A percentile compares a stretch with the other conserved stretches of the same genome.
These are phyloP conservation scores for Scleromitrula shiraiana DNA, from an alignment of 2,329 filamentous ascomycete genomes.

Conservation along the genomic window DNA sequence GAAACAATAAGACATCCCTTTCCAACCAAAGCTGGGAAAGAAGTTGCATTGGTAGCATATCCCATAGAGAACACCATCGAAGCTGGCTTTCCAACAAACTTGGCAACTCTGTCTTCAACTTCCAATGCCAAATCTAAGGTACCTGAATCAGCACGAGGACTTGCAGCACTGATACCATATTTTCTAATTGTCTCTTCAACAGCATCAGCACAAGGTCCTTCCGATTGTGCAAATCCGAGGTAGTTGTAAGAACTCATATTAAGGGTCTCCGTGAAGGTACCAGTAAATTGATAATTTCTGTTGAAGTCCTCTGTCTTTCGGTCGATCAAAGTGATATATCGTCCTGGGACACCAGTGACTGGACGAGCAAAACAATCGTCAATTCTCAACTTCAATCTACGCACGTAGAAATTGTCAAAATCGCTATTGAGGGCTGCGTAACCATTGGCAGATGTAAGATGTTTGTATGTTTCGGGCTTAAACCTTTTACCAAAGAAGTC, in stretches of 20 bases:
- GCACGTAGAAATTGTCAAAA: constrained; percentile 97
- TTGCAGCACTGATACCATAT: constrained; percentile 76
- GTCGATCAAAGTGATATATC: constrained; percentile 88
- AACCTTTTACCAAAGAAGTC: constrained; percentile 98
- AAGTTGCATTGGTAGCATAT: constrained; percentile 88
- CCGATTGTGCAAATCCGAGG: constrained; percentile 93
- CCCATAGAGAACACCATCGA: constrained; percentile 99
- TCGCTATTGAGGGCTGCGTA: constrained; percentile 95
- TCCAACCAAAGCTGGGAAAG: constrained; percentile 84
- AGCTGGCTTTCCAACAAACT: constrained; percentile 87
- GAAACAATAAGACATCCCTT: constrained; percentile 94
- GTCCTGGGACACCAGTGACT: constrained; percentile 85
- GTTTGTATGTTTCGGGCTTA: constrained; percentile 71
- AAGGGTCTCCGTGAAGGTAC: constrained; percentile 85
- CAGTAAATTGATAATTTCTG: constrained; percentile 78
- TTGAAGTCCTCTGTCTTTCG: constrained; percentile 90
- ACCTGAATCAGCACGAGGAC: constrained; percentile 74
- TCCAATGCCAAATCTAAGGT: constrained; percentile 82
- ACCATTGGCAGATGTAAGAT: constrained; percentile 74
- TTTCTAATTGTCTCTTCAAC: constrained; percentile 79
- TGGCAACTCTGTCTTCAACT: constrained; percentile 81
- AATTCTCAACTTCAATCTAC: constrained; percentile 84
- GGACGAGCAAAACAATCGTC: constrained; percentile 95
- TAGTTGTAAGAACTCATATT: constrained; percentile 99
- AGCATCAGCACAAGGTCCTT: constrained; percentile 90